Conservation (phyloP, 768 basidiomycete genomes). For the Galerina sulciceps region DNA sequence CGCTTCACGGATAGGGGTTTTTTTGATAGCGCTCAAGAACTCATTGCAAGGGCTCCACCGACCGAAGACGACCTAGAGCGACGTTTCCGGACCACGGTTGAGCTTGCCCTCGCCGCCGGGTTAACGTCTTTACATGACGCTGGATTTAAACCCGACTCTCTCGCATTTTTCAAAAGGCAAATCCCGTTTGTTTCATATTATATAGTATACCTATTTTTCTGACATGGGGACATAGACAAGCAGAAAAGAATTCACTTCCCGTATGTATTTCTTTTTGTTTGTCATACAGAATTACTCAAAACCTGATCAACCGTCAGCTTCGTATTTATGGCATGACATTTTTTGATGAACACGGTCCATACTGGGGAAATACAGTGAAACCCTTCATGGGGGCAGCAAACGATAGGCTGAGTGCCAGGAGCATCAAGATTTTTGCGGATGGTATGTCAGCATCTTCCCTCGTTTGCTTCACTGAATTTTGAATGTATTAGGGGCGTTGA, state of each 20-base stretch:
- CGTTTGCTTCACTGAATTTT: neutral
- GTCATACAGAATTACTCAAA: neutral
- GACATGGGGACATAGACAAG: conserved; percentile 51
- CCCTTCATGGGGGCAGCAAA: conserved; percentile 61
- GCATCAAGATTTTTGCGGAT: conserved; percentile 80
- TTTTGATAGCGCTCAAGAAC: conserved; percentile 88
- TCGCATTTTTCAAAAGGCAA: conserved; percentile 64
- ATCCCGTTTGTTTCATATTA: neutral
- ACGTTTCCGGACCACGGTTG: conserved; percentile 64
- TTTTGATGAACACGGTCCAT: conserved; percentile 66
- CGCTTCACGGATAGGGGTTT: conserved; percentile 50
- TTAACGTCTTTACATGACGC: conserved; percentile 90
- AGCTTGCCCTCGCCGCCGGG: conserved; percentile 70
- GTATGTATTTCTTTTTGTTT: conserved; percentile 33
- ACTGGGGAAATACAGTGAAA: conserved; percentile 71
- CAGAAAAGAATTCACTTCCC: conserved; percentile 60
- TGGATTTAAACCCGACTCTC: conserved; percentile 64
- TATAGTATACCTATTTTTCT: neutral
- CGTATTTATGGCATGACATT: conserved; percentile 80
- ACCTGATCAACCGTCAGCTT: conserved; percentile 47
- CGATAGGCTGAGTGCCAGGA: conserved; percentile 68
- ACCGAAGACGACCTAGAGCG: conserved; percentile 65
- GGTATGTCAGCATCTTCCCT: conserved; percentile 36
- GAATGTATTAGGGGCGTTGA: conserved; percentile 66
- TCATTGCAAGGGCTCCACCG: conserved; percentile 64